A percentile compares a stretch with the other conserved stretches of the same genome.
Conservation (phyloP, 106 monocot species). For the Allium cepa region DNA sequence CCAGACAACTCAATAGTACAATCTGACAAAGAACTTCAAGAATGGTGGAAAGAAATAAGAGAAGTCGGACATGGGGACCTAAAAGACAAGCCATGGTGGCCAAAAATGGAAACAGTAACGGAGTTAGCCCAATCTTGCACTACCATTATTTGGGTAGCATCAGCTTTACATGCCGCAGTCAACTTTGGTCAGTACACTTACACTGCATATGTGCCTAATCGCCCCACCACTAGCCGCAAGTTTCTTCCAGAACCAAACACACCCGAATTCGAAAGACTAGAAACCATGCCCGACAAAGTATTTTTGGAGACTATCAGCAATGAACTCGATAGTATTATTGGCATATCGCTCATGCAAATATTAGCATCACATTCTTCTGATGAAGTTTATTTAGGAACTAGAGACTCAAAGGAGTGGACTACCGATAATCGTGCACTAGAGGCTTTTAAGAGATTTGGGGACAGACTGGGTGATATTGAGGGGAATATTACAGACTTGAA, state of each 20-base stretch:
- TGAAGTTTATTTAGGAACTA: background rate
- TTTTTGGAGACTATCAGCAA: slow-evolving; percentile 3
- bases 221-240: slow-evolving; percentile 35
- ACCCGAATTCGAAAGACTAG: background rate
- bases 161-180: slow-evolving; percentile 56
- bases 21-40: slow-evolving; percentile 30
- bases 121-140: slow-evolving; percentile 25
- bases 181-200: slow-evolving; percentile 63
- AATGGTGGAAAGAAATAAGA: slow-evolving; percentile 38
- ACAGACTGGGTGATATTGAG: background rate
- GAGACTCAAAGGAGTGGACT: slow-evolving; percentile 7
- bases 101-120: slow-evolving; percentile 8
- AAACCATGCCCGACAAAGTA: background rate
- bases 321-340: background rate
- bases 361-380: slow-evolving; percentile 1
- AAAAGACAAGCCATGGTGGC: slow-evolving; percentile 39
- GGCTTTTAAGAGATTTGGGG: slow-evolving; percentile 4
- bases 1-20: background rate
- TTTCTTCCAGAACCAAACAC: slow-evolving; percentile 24
- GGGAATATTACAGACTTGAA: slow-evolving; percentile 35
- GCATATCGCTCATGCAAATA: background rate
- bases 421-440: background rate
- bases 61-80: slow-evolving; percentile 48
- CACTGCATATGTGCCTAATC: slow-evolving; percentile 52
- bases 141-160: slow-evolving; percentile 47